Percentiles rank a stretch among this genome's conserved stretches.
phyloP scores from a whole-genome alignment of 108 stramenopile genomes.

The Cyclostephanos invisitatus region DNA sequence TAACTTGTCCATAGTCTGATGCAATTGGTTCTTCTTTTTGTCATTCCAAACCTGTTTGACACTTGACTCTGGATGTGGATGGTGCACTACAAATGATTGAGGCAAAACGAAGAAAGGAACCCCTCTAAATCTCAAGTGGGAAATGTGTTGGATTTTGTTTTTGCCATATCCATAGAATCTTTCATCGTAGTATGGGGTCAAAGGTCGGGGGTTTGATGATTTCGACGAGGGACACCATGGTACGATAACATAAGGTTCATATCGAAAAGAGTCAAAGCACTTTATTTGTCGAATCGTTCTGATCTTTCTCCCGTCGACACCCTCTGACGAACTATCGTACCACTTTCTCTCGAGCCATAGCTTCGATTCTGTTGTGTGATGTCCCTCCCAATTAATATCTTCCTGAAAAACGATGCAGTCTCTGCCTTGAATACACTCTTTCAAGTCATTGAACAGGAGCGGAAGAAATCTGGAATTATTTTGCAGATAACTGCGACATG shows the following conservation, averaged over 20 bases:
- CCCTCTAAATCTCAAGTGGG: constrained; percentile 67
- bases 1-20: constrained; percentile 71
- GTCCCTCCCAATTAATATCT: constrained; percentile 81
- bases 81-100: constrained; percentile 73
- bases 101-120: constrained; percentile 70
- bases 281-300: constrained; percentile 49
- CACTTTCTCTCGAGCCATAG: constrained; percentile 68
- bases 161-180: constrained; percentile 89
- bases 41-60: constrained; percentile 77
- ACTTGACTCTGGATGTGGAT: constrained; percentile 79
- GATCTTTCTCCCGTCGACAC: constrained; percentile 4
- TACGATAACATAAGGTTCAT: constrained; percentile 89
- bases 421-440: constrained; percentile 56
- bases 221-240: constrained; percentile 65
- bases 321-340: constrained; percentile 52
- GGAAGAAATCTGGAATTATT: constrained; percentile 68
- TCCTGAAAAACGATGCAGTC: constrained; percentile 76
- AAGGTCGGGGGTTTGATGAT: constrained; percentile 21
- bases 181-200: constrained; percentile 86
- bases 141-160: constrained; percentile 86
- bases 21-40: constrained; percentile 56
- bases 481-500: constrained; percentile 49
- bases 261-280: constrained; percentile 81
- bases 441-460: constrained; percentile 59
- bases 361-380: constrained; percentile 72